Evolutionary conservation across 148 eudicot genomes (phyloP), one percentile per base, ranked within the genome.

Genomic region (Rhododendron molle): DNA sequence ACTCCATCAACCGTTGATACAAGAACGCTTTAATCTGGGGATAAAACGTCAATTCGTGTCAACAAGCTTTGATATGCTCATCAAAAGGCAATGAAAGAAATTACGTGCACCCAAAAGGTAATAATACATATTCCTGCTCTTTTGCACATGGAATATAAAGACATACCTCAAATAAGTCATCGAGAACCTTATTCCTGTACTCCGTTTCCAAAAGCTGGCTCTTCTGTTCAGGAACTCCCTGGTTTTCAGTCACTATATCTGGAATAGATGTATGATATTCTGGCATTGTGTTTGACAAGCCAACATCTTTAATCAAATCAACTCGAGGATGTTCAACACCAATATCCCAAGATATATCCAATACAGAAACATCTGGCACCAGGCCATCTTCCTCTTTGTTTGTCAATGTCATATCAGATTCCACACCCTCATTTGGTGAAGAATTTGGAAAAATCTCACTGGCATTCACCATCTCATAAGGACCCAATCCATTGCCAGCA

Each of bases 121-220:
- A 65, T 23, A n/a, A 32, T 32, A 32, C 77, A 32, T 5, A 23
- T 30, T 30, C 40, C 77, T 73, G 67, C 62, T 23, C 13, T 83
- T 69, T n/a, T 46, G 60, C 47, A 56, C 43, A 34, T 21, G 18
- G 18, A 50, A 34, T 80, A 62, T 77, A 52, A 76, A 83, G 30
- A 82, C 54, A 47, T 87, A 94, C 99, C 95, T 96, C 99, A 92
- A 94, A 96, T 83, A 96, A 90, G 91, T 96, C 99, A 87, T 96
- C 99, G 65, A 96, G 96, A 86, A 95, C 88, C 90, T 90, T 93
- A 82, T 94, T 96, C 89, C 98, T 91, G 87, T 92, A 96, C 81
- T 95, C 99, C 4, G 95, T 95, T 89, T 95, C 97, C 93, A 96
- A 81, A 87, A 96, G 95, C 38, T 88, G 96, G 87, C 99, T 96